Evolutionary conservation across 1,139 yeast genomes (phyloP).

Genomic region (Hyphopichia khmerensis): DNA sequence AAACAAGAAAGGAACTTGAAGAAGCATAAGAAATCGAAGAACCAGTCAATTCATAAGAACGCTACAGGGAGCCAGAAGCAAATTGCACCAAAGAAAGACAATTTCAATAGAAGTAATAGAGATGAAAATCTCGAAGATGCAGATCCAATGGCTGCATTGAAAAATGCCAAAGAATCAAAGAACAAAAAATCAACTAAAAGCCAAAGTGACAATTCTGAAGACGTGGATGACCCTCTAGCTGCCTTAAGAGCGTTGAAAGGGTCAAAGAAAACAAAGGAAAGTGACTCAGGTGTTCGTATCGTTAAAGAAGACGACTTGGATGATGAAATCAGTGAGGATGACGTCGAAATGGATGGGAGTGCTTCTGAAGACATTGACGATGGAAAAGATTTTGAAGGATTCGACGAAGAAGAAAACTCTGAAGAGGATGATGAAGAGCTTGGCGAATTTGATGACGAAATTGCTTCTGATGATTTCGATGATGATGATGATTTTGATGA

Average conservation of each 20-base stretch:
- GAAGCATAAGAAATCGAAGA: constrained; percentile 36
- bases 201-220: too few relatives aligned
- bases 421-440: constrained; percentile 7
- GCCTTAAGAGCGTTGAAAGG: constrained; percentile 21
- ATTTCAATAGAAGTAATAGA: too few relatives aligned
- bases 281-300: constrained; percentile 13
- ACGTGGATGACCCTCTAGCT: constrained; percentile 21
- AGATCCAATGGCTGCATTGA: neutral
- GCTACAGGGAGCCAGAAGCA: neutral
- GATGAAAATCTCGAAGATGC: neutral
- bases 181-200: too few relatives aligned
- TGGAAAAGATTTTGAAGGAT: constrained; percentile 5
- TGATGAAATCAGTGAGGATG: constrained; percentile 16
- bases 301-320: constrained; percentile 32
- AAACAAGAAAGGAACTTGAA: constrained; percentile 54
- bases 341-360: constrained; percentile 8
- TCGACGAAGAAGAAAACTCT: constrained; percentile 7
- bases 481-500: constrained; percentile 13
- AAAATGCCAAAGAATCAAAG: neutral
- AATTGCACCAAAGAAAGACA: neutral
- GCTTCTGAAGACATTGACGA: constrained; percentile 7
- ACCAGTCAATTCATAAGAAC: constrained; percentile 3
- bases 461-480: constrained; percentile 13
- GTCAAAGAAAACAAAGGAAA: constrained; percentile 9
- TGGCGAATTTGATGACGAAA: constrained; percentile 12